Evolutionary conservation across 495 filamentous ascomycete species (phyloP).

Genomic region (Aspergillus nidulans): DNA sequence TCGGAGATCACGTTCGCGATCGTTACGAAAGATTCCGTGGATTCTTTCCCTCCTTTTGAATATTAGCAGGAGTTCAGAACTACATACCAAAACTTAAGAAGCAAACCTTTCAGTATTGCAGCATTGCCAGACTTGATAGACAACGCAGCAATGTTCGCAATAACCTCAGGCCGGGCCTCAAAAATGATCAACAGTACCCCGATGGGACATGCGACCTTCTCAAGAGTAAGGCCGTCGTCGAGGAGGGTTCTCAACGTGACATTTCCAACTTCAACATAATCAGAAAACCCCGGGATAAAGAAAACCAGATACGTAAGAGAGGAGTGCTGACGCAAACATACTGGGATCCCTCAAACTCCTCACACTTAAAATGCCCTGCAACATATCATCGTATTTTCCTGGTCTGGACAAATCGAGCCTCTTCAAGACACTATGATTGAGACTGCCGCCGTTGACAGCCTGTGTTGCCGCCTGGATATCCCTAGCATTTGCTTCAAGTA

Average conservation of each 20-base stretch:
- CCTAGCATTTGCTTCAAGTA: conserved; percentile 78
- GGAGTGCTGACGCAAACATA: conserved; percentile 37
- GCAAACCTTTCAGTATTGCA: conserved; percentile 85
- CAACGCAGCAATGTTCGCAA: conserved; percentile 96
- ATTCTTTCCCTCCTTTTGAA: conserved; percentile 80
- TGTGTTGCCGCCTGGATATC: conserved; percentile 71
- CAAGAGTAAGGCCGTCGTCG: conserved; percentile 81
- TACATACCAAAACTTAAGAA: neutral
- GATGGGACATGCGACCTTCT: conserved; percentile 88
- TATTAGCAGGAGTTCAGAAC: conserved; percentile 1
- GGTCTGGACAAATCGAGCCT: conserved; percentile 77
- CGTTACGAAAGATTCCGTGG: conserved; percentile 83
- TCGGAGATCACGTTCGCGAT: conserved; percentile 82
- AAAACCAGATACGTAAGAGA: neutral
- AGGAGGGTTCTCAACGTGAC: conserved; percentile 76
- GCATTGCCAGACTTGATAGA: conserved; percentile 97
- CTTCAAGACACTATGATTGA: conserved; percentile 86
- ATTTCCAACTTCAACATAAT: conserved; percentile 65
- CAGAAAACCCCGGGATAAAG: conserved; percentile 4
- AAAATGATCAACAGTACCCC: conserved; percentile 97
- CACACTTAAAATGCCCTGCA: conserved; percentile 91
- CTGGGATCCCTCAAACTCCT: conserved; percentile 81
- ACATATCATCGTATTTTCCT: conserved; percentile 97
- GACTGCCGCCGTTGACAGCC: conserved; percentile 65
- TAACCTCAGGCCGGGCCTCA: conserved; percentile 95